Conservation (phyloP, 2,329 filamentous ascomycete species). For the Fusarium miscanthi region DNA sequence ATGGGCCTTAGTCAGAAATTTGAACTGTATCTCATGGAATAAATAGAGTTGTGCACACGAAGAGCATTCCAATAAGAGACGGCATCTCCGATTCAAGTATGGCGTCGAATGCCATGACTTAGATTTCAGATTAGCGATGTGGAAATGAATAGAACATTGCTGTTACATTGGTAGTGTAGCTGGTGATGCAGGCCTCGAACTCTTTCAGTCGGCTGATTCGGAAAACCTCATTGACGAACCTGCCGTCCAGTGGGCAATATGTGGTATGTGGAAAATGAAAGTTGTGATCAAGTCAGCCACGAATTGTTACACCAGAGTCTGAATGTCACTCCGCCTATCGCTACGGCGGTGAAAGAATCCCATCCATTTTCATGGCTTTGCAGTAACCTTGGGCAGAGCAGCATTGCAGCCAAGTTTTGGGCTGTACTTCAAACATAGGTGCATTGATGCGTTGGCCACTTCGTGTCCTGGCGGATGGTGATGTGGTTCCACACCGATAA, state of each 20-base stretch:
- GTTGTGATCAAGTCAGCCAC: slow-evolving; percentile 24
- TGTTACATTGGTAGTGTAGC: slow-evolving; percentile 4
- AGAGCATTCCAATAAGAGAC: slow-evolving; percentile 30
- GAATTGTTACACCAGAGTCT: slow-evolving; percentile 14
- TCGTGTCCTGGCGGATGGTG: slow-evolving; percentile 31
- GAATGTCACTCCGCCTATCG: slow-evolving; percentile 18
- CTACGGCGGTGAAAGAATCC: slow-evolving; percentile 33
- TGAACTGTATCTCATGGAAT: background rate
- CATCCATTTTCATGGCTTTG: slow-evolving; percentile 34
- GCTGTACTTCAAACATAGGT: slow-evolving; percentile 23
- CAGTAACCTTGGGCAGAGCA: slow-evolving; percentile 34
- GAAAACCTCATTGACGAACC: background rate
- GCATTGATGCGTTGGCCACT: slow-evolving; percentile 40
- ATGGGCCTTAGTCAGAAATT: slow-evolving; percentile 13
- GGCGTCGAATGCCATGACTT: slow-evolving; percentile 25
- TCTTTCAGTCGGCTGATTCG: slow-evolving; percentile 6
- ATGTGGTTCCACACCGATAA: slow-evolving; percentile 35
- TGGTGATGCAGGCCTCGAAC: background rate
- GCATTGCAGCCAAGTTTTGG: slow-evolving; percentile 38
- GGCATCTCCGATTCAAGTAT: slow-evolving; percentile 30
- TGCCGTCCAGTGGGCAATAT: background rate
- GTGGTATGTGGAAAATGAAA: background rate
- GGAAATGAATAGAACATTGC: slow-evolving; percentile 20
- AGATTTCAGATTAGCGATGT: slow-evolving; percentile 22
- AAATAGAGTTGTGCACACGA: slow-evolving; percentile 27